Evolutionary conservation across 2,329 filamentous ascomycete species (phyloP).

Genomic region (Clonostachys rosea): DNA sequence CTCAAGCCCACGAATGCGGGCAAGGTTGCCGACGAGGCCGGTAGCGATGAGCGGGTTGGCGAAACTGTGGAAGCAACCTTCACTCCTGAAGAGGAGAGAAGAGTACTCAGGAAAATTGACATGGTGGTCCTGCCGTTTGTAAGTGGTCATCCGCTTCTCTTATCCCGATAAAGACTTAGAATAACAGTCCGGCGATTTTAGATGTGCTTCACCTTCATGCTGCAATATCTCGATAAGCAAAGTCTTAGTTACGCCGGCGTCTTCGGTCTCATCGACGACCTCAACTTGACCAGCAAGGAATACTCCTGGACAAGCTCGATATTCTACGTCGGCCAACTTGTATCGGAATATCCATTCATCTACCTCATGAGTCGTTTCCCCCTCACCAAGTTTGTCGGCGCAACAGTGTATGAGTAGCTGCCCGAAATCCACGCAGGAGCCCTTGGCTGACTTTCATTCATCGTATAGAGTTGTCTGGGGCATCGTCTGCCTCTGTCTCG

Average conservation of each 20-base stretch:
- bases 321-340: conserved; percentile 38
- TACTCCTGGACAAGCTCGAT: conserved; percentile 43
- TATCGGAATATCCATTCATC: conserved; percentile 43
- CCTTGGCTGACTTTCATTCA: background rate
- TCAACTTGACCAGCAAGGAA: conserved; percentile 34
- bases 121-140: conserved; percentile 21
- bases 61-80: background rate
- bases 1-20: background rate
- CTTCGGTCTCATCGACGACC: conserved; percentile 38
- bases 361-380: conserved; percentile 44
- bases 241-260: conserved; percentile 41
- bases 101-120: conserved; percentile 24
- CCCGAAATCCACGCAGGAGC: background rate
- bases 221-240: conserved; percentile 43
- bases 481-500: conserved; percentile 2
- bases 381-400: conserved; percentile 43
- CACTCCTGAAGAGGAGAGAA: conserved; percentile 19
- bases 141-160: background rate
- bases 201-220: conserved; percentile 34
- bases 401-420: conserved; percentile 28
- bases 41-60: background rate
- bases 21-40: background rate
- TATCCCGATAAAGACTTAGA: background rate
- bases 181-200: background rate
- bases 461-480: conserved; percentile 2